Percentiles rank a stretch among this genome's conserved stretches.
Evolutionary conservation across 805 yeast genomes (phyloP).

Genomic region (Geotrichum ghanense): DNA sequence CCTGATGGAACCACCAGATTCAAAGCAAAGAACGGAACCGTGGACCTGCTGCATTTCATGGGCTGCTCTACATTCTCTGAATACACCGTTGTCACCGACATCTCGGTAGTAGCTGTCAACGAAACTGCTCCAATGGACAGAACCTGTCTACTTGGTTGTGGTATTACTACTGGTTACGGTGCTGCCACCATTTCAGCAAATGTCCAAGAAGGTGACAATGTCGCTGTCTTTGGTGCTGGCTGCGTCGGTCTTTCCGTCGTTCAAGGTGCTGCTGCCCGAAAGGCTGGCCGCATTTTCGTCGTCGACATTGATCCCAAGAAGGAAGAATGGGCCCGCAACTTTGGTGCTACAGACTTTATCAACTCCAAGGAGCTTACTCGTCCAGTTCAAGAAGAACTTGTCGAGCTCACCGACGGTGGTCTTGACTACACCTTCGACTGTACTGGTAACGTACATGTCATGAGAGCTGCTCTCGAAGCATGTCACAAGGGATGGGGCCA

Average conservation of each 20-base stretch:
- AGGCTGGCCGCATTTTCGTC: constrained; percentile 68
- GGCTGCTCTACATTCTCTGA: constrained; percentile 96
- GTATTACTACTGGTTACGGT: constrained; percentile 97
- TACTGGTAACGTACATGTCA: constrained; percentile 90
- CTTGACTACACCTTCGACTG: constrained; percentile 94
- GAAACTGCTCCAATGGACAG: constrained; percentile 73
- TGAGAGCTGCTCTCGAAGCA: constrained; percentile 94
- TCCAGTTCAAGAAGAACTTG: constrained; percentile 67
- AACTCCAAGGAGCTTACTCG: constrained; percentile 69
- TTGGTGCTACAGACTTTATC: constrained; percentile 92
- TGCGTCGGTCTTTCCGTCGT: constrained; percentile 94
- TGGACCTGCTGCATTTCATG: constrained; percentile 78
- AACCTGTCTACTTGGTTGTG: constrained; percentile 92
- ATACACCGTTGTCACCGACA: constrained; percentile 96
- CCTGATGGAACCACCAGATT: constrained; percentile 97
- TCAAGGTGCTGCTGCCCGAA: constrained; percentile 82
- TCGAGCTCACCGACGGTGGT: constrained; percentile 95
- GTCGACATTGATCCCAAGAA: constrained; percentile 80
- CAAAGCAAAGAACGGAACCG: constrained; percentile 61
- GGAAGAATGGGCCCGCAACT: constrained; percentile 72
- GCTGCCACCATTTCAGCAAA: constrained; percentile 92
- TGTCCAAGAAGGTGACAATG: constrained; percentile 81
- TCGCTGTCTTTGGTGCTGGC: constrained; percentile 97
- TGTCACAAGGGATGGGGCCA: constrained; percentile 99
- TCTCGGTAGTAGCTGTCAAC: constrained; percentile 87